These are phyloP conservation scores for Amanita rubescens DNA, from an alignment of 768 basidiomycete species.

Conservation along the genomic window DNA sequence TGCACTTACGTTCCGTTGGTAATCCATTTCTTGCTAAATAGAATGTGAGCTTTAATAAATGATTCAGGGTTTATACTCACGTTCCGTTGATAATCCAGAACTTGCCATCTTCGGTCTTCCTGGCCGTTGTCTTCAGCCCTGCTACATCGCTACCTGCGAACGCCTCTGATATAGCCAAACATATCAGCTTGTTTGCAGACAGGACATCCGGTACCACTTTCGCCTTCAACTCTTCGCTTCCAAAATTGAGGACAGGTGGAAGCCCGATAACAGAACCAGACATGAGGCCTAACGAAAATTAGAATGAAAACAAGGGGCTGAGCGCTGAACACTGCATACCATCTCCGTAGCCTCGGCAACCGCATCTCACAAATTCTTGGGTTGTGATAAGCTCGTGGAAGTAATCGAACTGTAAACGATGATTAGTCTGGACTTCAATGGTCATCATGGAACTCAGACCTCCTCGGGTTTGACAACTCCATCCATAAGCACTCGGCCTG, in stretches of 20 bases:
- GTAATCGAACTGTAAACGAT: constrained; percentile 61
- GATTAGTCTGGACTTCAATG: constrained; percentile 1
- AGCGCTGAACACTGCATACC: constrained; percentile 29
- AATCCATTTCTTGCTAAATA: constrained; percentile 77
- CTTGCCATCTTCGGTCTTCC: constrained; percentile 72
- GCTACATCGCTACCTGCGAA: constrained; percentile 80
- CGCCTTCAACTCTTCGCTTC: constrained; percentile 44
- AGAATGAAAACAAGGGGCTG: background rate
- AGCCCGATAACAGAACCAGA: constrained; percentile 77
- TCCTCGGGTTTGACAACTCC: constrained; percentile 79
- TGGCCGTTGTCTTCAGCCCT: constrained; percentile 67
- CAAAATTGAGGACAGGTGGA: constrained; percentile 83
- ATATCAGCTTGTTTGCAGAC: constrained; percentile 70
- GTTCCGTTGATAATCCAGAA: constrained; percentile 73
- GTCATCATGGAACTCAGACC: constrained; percentile 24
- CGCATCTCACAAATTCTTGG: constrained; percentile 67
- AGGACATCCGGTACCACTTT: constrained; percentile 60
- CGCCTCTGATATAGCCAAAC: constrained; percentile 83
- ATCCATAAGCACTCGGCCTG: constrained; percentile 66
- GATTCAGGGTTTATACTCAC: constrained; percentile 17
- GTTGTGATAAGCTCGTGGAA: constrained; percentile 85
- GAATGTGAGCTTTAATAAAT: background rate
- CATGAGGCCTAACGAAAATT: constrained; percentile 36
- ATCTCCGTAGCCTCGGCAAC: constrained; percentile 74
- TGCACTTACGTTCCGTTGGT: constrained; percentile 57